Conservation (phyloP, 495 filamentous ascomycete species). For the Thozetella sp. region DNA sequence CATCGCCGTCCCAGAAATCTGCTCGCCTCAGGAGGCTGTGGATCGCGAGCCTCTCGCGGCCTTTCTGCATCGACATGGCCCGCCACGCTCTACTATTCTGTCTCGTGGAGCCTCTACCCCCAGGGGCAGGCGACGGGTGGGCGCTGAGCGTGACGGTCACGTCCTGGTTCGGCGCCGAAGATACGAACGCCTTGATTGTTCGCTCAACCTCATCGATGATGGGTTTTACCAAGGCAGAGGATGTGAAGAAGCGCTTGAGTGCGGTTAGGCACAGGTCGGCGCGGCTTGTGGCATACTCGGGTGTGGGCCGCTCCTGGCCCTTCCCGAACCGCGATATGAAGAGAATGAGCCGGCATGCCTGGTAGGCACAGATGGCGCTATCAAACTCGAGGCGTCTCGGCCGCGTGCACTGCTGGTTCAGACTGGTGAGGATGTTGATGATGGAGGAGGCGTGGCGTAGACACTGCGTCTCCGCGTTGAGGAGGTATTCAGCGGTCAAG, state of each 20-base stretch:
- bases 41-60: conserved; percentile 12
- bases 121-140: not conserved
- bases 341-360: conserved; percentile 12
- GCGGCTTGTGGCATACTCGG: conserved; percentile 15
- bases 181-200: conserved; percentile 7
- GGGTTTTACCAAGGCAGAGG: conserved; percentile 8
- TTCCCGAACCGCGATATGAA: conserved; percentile 18
- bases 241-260: conserved; percentile 14
- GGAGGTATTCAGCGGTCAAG: not conserved
- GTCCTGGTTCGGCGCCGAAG: conserved; percentile 1
- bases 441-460: conserved; percentile 12
- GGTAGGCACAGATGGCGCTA: conserved; percentile 17
- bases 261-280: conserved; percentile 14
- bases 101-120: not conserved
- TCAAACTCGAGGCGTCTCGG: conserved; percentile 15
- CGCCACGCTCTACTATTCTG: not conserved
- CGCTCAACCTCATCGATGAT: conserved; percentile 16
- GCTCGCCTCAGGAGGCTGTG: conserved; percentile 16
- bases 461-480: conserved; percentile 10
- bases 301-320: conserved; percentile 6
- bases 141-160: not conserved
- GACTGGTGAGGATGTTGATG: conserved; percentile 11
- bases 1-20: conserved; percentile 16
- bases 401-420: conserved; percentile 14
- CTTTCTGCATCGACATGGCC: not conserved